Percentiles rank a stretch among this genome's conserved stretches.
Evolutionary conservation across 225 moss, liverwort and hornwort genomes (phyloP).

Genomic region (Sphagnum tenellum): DNA sequence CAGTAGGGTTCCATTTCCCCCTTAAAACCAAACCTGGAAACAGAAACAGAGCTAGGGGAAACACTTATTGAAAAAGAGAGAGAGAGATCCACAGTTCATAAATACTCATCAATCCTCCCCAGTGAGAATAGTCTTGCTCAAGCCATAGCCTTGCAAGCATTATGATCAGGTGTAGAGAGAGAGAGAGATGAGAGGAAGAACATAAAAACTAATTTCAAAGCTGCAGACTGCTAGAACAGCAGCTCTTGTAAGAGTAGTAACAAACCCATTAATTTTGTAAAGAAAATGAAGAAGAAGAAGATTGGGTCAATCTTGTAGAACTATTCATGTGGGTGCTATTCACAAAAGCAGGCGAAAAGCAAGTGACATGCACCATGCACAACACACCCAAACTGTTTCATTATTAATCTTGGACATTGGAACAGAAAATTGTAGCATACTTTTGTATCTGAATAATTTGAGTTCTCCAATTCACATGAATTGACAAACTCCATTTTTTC

Average conservation of each 20-base stretch:
- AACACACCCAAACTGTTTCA: too few species aligned
- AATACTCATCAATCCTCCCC: not conserved
- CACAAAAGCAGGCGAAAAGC: too few species aligned
- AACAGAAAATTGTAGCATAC: too few species aligned
- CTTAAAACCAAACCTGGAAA: not conserved
- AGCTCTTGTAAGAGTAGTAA: constrained; percentile 11
- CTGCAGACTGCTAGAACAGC: not conserved
- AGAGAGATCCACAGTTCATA: not conserved
- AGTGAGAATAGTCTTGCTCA: constrained; percentile 3
- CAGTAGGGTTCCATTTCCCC: not conserved
- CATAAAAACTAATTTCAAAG: not conserved
- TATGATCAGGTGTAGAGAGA: not conserved
- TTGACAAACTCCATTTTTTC: too few species aligned
- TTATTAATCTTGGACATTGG: too few species aligned
- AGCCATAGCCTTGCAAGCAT: constrained; percentile 1
- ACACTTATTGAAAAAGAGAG: not conserved
- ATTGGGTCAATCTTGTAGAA: too few species aligned
- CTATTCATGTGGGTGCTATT: too few species aligned
- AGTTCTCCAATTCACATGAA: too few species aligned
- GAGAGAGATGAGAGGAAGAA: not conserved
- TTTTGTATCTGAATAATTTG: too few species aligned
- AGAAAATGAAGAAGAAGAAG: too few species aligned
- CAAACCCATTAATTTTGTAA: not conserved
- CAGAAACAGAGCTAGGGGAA: not conserved
- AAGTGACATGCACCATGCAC: too few species aligned